phyloP scores from a whole-genome alignment of 2,329 filamentous ascomycete genomes.

The Teratosphaeria nubilosa region DNA sequence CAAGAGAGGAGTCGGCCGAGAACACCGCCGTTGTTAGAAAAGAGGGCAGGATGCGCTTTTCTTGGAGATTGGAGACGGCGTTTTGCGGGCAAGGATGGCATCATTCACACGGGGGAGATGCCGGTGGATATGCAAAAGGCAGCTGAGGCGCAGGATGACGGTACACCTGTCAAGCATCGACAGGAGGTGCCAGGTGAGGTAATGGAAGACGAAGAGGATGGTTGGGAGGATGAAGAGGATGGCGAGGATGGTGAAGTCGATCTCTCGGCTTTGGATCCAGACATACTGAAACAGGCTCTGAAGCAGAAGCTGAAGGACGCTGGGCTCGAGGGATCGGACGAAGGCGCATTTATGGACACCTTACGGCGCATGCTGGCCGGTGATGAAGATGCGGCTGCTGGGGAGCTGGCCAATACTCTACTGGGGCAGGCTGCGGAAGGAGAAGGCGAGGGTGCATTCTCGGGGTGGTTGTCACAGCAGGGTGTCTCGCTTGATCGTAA shows the following conservation, averaged over 20 bases:
- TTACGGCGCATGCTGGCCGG: slow-evolving; percentile 36
- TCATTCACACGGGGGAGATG: slow-evolving; percentile 13
- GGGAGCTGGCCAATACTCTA: slow-evolving; percentile 33
- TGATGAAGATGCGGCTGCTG: slow-evolving; percentile 33
- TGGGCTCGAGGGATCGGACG: slow-evolving; percentile 31
- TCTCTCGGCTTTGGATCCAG: slow-evolving; percentile 25
- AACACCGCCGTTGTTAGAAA: slow-evolving; percentile 12
- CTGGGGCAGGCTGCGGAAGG: slow-evolving; percentile 25
- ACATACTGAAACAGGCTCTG: slow-evolving; percentile 27
- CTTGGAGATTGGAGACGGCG: slow-evolving; percentile 37
- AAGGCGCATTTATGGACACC: slow-evolving; percentile 32
- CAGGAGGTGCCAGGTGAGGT: slow-evolving; percentile 1
- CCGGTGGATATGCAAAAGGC: slow-evolving; percentile 21
- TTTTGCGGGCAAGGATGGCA: slow-evolving; percentile 20
- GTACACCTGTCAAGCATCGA: slow-evolving; percentile 1
- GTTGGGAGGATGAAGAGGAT: slow-evolving; percentile 10
- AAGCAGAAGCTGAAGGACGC: slow-evolving; percentile 20
- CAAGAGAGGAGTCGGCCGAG: slow-evolving; percentile 6
- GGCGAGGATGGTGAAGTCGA: slow-evolving; percentile 13
- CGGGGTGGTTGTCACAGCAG: slow-evolving; percentile 24
- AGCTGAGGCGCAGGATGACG: slow-evolving; percentile 13
- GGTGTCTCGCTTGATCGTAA: slow-evolving; percentile 18
- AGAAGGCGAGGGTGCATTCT: slow-evolving; percentile 17
- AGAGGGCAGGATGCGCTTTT: slow-evolving; percentile 28
- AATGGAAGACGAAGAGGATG: slow-evolving; percentile 6